Conservation (phyloP, 1,139 yeast species). For the Meyerozyma sp. region DNA sequence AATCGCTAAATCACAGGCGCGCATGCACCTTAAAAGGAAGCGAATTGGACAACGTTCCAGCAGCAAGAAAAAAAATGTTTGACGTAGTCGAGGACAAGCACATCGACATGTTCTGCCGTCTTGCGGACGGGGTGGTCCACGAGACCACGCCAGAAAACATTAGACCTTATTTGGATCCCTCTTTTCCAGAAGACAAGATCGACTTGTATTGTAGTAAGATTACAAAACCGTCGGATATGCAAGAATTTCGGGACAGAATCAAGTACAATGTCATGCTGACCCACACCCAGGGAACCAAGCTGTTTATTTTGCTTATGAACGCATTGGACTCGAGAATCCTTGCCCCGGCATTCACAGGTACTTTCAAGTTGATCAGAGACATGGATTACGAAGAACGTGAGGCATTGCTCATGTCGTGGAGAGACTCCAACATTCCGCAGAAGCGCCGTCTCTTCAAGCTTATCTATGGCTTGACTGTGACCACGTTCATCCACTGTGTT, state of each 20-base stretch:
- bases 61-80: conserved; percentile 7
- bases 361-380: conserved; percentile 30
- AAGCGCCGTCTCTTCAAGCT: conserved; percentile 27
- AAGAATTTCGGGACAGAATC: conserved; percentile 20
- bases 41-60: background rate
- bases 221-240: conserved; percentile 27
- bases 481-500: conserved; percentile 20
- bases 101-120: conserved; percentile 18
- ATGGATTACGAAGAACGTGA: conserved; percentile 31
- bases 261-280: conserved; percentile 13
- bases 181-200: conserved; percentile 25
- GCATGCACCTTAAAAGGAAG: conserved; percentile 6
- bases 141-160: conserved; percentile 27
- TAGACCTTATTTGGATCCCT: conserved; percentile 20
- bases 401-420: conserved; percentile 28
- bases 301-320: conserved; percentile 21
- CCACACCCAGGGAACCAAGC: conserved; percentile 14
- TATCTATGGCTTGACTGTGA: conserved; percentile 18
- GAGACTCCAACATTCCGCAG: conserved; percentile 28
- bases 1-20: conserved; percentile 3
- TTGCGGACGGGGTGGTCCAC: conserved; percentile 35
- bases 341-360: conserved; percentile 33
- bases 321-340: conserved; percentile 26
- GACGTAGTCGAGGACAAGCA: conserved; percentile 19
- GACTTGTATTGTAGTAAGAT: conserved; percentile 26